phyloP scores from a whole-genome alignment of 768 basidiomycete species.

The Galerina marginata region DNA sequence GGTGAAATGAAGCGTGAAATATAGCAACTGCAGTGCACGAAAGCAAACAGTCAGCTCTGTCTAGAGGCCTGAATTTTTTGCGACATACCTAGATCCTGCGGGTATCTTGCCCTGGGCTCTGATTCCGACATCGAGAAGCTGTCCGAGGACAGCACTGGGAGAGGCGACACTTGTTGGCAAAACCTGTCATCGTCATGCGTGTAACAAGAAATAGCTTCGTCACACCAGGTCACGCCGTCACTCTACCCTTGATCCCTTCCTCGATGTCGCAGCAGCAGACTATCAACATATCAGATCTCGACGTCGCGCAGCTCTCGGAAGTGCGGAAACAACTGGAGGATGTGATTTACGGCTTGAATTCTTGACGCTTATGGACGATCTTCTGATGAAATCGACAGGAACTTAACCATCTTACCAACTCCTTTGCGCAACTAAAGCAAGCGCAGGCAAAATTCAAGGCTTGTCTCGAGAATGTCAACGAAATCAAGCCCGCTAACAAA shows the following conservation, averaged over 20 bases:
- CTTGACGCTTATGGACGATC: neutral
- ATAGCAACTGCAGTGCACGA: constrained; percentile 62
- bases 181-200: constrained; percentile 1
- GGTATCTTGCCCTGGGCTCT: constrained; percentile 32
- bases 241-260: neutral
- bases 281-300: constrained; percentile 82
- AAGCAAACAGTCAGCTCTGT: neutral
- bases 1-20: constrained; percentile 86
- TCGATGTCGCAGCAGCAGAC: constrained; percentile 53
- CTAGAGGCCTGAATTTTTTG: neutral
- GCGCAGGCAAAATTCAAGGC: constrained; percentile 92
- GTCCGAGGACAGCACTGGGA: neutral
- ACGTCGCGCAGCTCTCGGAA: constrained; percentile 84
- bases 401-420: constrained; percentile 87
- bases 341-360: constrained; percentile 45
- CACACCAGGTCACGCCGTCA: neutral
- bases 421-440: constrained; percentile 90
- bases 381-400: constrained; percentile 62
- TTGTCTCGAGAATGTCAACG: constrained; percentile 80
- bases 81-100: constrained; percentile 60
- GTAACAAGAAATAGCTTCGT: neutral
- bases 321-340: constrained; percentile 93
- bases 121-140: constrained; percentile 8
- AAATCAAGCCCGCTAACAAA: constrained; percentile 75
- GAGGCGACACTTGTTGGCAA: neutral